Evolutionary conservation across 805 yeast genomes (phyloP), one percentile per base, ranked within the genome.

Genomic region (Candida ficus): DNA sequence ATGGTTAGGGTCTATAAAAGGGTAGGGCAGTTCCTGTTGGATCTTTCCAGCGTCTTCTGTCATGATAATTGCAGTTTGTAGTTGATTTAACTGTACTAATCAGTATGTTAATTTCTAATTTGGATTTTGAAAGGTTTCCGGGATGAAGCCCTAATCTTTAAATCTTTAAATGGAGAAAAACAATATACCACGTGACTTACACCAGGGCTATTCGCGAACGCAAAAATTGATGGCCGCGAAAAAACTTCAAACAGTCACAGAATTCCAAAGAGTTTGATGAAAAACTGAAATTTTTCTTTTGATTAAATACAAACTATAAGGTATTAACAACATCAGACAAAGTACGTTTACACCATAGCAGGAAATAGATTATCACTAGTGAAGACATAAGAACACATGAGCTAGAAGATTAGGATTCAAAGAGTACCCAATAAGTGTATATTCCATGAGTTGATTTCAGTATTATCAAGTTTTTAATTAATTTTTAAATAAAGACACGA

Each of bases 1-100:
- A 35, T 49, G 46, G 2, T 56, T 43, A 6, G 68, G 61, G 47
- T 67, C 73, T 25, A 68, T 61, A 51, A 62, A 68, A 44, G 67
- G 66, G 46, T 64, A 68, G 12, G 25, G 58, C 49, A 27, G 60
- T 57, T 37, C 53, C 30, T 34, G 54, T 52, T 39, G 56, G 48
- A 42, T 34, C 12, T 19, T 29, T 4, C 26, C n/a, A 8, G 20
- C 12, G 6, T 31, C 33, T 17, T 35, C 33, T 19, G 35, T 28
- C 32, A 31, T 33, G n/a, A n/a, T n/a, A n/a, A n/a, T n/a, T n/a
- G n/a, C n/a, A n/a, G n/a, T n/a, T n/a, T n/a, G n/a, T 29, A 8
- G 13, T 33, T 18, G 16, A 16, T 19, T 11, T 18, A 12, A 18
- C n/a, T 22, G 4, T 10, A 8, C 14, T 10, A 21, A n/a, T n/a